Percentiles rank a stretch among this genome's conserved stretches.
phyloP scores from a whole-genome alignment of 2,329 filamentous ascomycete species.

The Ceratocystis albifundus region DNA sequence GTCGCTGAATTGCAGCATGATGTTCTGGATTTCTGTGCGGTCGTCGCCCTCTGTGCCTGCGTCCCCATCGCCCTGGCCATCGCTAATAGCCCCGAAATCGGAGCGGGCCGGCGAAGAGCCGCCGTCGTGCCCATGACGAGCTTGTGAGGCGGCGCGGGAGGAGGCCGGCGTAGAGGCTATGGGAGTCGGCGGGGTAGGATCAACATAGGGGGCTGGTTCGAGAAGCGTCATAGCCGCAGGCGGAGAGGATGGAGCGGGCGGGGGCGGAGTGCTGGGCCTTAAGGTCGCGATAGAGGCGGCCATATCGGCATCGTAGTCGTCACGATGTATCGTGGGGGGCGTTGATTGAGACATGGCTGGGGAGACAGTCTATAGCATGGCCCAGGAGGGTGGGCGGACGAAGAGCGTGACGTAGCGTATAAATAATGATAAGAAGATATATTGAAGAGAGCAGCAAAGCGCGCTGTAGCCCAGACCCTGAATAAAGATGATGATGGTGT shows the following conservation, averaged over 20 bases:
- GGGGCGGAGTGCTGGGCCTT: constrained; percentile 33
- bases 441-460: neutral
- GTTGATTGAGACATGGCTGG: constrained; percentile 9
- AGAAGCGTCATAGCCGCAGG: constrained; percentile 36
- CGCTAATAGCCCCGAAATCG: constrained; percentile 37
- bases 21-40: constrained; percentile 81
- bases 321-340: constrained; percentile 8
- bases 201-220: constrained; percentile 40
- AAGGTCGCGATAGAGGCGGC: constrained; percentile 38
- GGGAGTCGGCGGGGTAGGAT: constrained; percentile 48
- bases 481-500: neutral
- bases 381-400: neutral
- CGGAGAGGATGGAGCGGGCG: constrained; percentile 26
- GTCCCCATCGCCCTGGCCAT: constrained; percentile 44
- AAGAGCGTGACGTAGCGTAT: neutral
- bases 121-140: constrained; percentile 31
- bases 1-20: constrained; percentile 91
- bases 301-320: constrained; percentile 7
- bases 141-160: constrained; percentile 47
- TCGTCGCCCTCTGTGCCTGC: constrained; percentile 50
- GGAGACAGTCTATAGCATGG: constrained; percentile 2
- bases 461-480: neutral
- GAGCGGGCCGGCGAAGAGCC: constrained; percentile 42
- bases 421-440: neutral
- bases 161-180: constrained; percentile 45